Conservation (phyloP, 176 grass and related monocot species). For the Canna indica region DNA sequence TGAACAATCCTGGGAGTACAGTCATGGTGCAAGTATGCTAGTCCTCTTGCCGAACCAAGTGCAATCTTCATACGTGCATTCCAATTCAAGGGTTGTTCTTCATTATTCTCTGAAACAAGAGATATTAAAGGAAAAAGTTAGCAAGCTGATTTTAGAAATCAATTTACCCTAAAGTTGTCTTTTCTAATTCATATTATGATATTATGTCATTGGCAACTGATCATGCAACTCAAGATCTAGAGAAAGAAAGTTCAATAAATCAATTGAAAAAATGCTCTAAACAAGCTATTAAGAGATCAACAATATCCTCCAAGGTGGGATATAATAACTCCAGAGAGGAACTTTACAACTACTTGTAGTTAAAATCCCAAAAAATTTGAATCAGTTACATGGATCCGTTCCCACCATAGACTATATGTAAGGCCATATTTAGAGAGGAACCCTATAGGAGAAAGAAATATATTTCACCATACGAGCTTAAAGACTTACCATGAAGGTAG, state of each 20-base stretch:
- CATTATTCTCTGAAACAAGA: conserved; percentile 43
- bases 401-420: neutral
- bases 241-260: too few relatives aligned
- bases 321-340: too few relatives aligned
- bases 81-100: conserved; percentile 91
- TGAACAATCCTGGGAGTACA: conserved; percentile 90
- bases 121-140: neutral
- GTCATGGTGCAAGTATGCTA: conserved; percentile 91
- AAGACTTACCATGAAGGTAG: conserved; percentile 65
- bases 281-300: too few relatives aligned
- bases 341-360: too few relatives aligned
- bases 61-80: conserved; percentile 94
- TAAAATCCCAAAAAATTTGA: too few relatives aligned
- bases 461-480: neutral
- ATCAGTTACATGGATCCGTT: too few relatives aligned
- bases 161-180: too few relatives aligned
- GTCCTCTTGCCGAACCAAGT: conserved; percentile 58
- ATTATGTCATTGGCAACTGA: too few relatives aligned
- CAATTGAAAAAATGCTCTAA: too few relatives aligned
- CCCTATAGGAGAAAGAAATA: neutral
- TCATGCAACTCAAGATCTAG: too few relatives aligned
- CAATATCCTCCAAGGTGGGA: too few relatives aligned
- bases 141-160: neutral
- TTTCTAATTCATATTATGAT: too few relatives aligned
- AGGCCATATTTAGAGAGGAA: neutral